Base-by-base conservation (phyloP, 768 basidiomycete genomes). In the Coprinellus aureogranulatus region DNA sequence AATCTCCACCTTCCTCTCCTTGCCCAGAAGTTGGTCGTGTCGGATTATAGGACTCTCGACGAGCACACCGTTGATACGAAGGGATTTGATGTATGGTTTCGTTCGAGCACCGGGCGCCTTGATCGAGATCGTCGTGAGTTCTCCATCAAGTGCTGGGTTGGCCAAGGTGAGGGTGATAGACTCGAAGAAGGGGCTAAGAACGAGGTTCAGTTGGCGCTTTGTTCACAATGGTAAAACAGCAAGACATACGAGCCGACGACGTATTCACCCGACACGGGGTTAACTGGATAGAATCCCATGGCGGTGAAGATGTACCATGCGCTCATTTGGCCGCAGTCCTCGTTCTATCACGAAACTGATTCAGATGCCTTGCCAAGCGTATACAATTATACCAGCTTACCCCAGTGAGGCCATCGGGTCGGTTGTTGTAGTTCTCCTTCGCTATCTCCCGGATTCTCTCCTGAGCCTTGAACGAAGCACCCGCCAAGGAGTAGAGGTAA, bases 271-370 rank as follows among this genome's bases (percentile, higher is more conserved):
- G 87, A 88, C 0, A 87, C 87, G 0, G 91, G 91, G 65, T 92
- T 87, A 40, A 92, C 89, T 37, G 89, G 90, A 63, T 93, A 93
- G 69, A 93, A 89, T 1, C 91, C 90, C 70, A 94, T 77, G 0
- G 89, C 84, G 50, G 84, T 87, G 72, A 91, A 92, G 14, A 92
- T 78, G 63, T 87, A 92, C 91, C 91, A 93, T 0, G 90, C 88
- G 63, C 88, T 90, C 91, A 93, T 93, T 67, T 94, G 91, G 1
- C 91, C 90, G 61, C 90, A 92, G 65, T 94, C 91, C 67, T 94
- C 91, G 63, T 93, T 94, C 87, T 91, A 59, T 25, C 18, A 22
- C 4, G 8, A 44, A 44, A 16, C 6, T n/a, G 6, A 34, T 34
- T 34, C 34, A 34, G 34, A n/a, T n/a, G n/a, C n/a, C n/a, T n/a